Percentiles rank a stretch among this genome's conserved stretches.
phyloP scores from a whole-genome alignment of 345 rosid species.

The Rhizophora apiculata region DNA sequence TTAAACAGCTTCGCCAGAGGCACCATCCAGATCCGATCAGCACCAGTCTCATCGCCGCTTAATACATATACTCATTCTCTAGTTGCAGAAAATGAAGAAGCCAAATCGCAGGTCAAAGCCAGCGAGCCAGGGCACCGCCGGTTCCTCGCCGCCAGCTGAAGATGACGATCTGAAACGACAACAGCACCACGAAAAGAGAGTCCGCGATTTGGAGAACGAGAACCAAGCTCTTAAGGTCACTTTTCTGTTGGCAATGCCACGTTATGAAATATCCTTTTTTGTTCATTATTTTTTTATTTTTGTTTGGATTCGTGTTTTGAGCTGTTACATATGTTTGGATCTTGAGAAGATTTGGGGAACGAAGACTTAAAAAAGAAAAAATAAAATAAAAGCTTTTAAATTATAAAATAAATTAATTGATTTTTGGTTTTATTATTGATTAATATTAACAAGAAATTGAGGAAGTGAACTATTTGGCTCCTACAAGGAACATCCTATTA shows the following conservation, averaged over 20 bases:
- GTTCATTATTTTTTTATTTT: too few relatives aligned
- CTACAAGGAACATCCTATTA: too few relatives aligned
- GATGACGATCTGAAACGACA: constrained; percentile 10
- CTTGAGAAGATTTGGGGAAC: too few relatives aligned
- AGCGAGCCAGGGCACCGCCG: constrained; percentile 30
- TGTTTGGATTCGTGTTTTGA: too few relatives aligned
- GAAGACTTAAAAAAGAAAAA: too few relatives aligned
- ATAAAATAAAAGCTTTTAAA: too few relatives aligned
- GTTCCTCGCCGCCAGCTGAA: constrained; percentile 27
- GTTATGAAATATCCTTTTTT: not conserved
- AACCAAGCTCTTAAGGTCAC: constrained; percentile 25
- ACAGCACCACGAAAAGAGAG: constrained; percentile 8
- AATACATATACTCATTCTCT: not conserved
- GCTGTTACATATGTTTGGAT: too few relatives aligned
- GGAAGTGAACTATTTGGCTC: too few relatives aligned
- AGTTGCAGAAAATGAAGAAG: constrained; percentile 42
- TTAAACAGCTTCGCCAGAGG: not conserved
- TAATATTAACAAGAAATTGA: too few relatives aligned
- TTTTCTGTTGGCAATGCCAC: too few relatives aligned
- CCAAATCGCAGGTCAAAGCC: constrained; percentile 57
- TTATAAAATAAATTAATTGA: too few relatives aligned
- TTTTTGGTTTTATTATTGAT: too few relatives aligned
- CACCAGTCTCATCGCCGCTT: not conserved
- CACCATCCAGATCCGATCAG: not conserved
- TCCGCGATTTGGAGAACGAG: constrained; percentile 20